Percentiles rank a stretch among this genome's conserved stretches.
phyloP scores from a whole-genome alignment of 2,329 filamentous ascomycete species.

The Colletotrichum sp. region DNA sequence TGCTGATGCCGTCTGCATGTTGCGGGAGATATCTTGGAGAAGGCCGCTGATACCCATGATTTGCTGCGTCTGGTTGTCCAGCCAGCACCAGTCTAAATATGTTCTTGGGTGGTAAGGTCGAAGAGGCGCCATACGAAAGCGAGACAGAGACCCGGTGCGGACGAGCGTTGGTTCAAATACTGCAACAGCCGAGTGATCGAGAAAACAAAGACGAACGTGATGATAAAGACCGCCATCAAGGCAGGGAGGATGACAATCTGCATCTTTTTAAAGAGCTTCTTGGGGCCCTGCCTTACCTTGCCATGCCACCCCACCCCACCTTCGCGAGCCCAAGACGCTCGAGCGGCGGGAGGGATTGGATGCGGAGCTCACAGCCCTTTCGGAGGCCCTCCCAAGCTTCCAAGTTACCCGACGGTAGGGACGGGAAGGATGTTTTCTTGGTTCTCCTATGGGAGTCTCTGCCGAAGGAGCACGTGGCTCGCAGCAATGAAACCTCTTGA shows the following conservation, averaged over 20 bases:
- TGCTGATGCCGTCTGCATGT: neutral
- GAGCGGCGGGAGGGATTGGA: neutral
- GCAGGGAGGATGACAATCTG: neutral
- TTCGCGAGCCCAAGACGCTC: neutral
- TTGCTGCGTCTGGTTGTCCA: neutral
- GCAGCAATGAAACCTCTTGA: neutral
- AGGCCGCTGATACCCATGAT: neutral
- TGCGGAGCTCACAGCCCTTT: conserved; percentile 6
- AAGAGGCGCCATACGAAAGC: neutral
- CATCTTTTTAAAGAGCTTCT: conserved; percentile 6
- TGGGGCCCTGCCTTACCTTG: neutral
- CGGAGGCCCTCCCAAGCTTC: neutral
- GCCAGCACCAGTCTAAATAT: neutral
- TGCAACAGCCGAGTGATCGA: neutral
- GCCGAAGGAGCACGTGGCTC: conserved; percentile 11
- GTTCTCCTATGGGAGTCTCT: neutral
- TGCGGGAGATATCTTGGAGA: neutral
- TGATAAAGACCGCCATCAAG: neutral
- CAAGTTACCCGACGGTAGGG: neutral
- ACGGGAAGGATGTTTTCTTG: neutral
- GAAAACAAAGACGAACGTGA: neutral
- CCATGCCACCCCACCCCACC: conserved; percentile 9
- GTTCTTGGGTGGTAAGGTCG: neutral
- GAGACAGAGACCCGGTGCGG: neutral
- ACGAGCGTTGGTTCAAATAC: neutral